Evolutionary conservation across 164 flowering plant genomes (phyloP), one percentile per base, ranked within the genome.

Genomic region (Buxus sempervirens): DNA sequence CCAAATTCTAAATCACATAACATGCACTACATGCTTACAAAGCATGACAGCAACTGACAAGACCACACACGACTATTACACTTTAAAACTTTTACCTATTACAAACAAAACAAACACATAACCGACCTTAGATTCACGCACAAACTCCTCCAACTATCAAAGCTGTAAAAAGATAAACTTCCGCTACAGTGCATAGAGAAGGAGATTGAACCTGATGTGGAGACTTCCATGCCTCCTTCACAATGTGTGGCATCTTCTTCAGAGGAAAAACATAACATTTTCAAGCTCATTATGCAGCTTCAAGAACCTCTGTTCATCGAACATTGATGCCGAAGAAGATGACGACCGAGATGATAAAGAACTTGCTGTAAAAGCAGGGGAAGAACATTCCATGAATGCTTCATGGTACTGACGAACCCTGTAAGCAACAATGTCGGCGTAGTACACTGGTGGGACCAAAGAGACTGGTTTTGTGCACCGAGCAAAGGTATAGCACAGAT

Each of bases 381-480:
- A 70, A 53, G 54, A 63, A 0, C 66, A 25, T 21, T 73, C 85
- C 66, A 57, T 53, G 67, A 60, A 21, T 4, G 82, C 86, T 9
- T 90, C 93, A n/a, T 83, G 76, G 65, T 87, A 90, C 51, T 82
- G 59, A 32, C 91, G 72, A 5, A 90, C 94, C 62, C 98, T 76
- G 23, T 83, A 90, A 3, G 98, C 98, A 26, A 66, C 90, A 38
- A 88, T 79, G 51, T 92, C 93, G 0, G 96, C 96, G 70, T 86
- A 92, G 77, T 87, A 88, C 42, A 90, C 93, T 0, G 94, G 98
- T 4, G 96, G 88, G 24, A 90, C 92, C 51, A 90, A 73, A 0
- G 94, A 88, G 0, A 92, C 89, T 0, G 96, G 90, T 54, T 88
- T 90, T 5, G 93, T 88, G 84, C 94, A 92, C 0, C 96, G 81